Evolutionary conservation across 345 rosid species (phyloP).

Genomic region (Geranium rotundifolium): DNA sequence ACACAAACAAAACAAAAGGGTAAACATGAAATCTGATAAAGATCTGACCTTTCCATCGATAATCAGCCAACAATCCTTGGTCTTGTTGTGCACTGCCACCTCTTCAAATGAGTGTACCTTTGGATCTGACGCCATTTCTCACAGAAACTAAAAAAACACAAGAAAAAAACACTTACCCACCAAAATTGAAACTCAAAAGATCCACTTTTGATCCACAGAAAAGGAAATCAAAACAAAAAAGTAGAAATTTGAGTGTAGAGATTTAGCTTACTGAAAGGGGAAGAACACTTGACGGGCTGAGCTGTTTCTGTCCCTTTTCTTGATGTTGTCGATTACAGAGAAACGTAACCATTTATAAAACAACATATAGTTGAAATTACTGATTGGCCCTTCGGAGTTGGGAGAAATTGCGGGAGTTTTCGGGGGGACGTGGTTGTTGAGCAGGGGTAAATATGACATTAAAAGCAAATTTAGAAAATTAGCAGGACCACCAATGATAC

Average conservation of each 20-base stretch:
- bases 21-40: not conserved
- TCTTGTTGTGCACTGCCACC: constrained; percentile 39
- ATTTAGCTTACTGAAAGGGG: not conserved
- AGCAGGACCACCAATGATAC: too few relatives aligned
- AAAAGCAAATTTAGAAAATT: too few relatives aligned
- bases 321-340: not conserved
- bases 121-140: constrained; percentile 22
- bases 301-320: not conserved
- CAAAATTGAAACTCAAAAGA: not conserved
- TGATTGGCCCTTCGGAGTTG: too few relatives aligned
- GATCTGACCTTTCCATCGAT: constrained; percentile 51
- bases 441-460: too few relatives aligned
- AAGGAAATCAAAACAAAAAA: too few relatives aligned
- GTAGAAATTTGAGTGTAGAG: not conserved
- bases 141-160: not conserved
- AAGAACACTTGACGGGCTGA: too few relatives aligned
- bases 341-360: too few relatives aligned
- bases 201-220: too few relatives aligned
- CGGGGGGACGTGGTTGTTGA: not conserved
- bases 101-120: constrained; percentile 37
- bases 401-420: not conserved
- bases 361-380: too few relatives aligned
- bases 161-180: not conserved
- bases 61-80: constrained; percentile 51
- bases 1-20: too few relatives aligned